These are phyloP conservation scores for Dinochytrium kinnereticum DNA, from an alignment of 371 early-diverging fungal species.

Conservation along the genomic window DNA sequence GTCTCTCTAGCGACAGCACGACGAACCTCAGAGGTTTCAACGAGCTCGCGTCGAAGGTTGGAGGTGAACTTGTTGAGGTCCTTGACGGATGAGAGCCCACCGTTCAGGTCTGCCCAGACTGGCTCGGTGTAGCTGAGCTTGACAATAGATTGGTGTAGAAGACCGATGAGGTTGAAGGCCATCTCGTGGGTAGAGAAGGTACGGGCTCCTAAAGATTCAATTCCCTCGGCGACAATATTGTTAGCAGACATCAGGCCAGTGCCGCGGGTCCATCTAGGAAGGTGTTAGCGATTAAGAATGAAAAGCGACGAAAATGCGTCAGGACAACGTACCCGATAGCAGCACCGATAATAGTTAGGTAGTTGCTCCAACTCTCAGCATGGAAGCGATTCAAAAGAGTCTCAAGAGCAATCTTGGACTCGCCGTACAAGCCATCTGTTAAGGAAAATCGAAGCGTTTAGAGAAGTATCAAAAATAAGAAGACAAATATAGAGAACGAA, in stretches of 20 bases:
- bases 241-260: conserved; percentile 94
- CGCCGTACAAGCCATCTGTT: conserved; percentile 89
- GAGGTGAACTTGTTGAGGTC: conserved; percentile 79
- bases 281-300: background rate
- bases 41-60: conserved; percentile 76
- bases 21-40: conserved; percentile 85
- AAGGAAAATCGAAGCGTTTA: background rate
- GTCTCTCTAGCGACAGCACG: conserved; percentile 83
- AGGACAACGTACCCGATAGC: conserved; percentile 74
- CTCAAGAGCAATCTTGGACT: conserved; percentile 93
- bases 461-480: background rate
- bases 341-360: conserved; percentile 89
- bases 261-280: conserved; percentile 87
- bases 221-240: conserved; percentile 90
- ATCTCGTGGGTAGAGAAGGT: conserved; percentile 94
- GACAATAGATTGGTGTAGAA: conserved; percentile 86
- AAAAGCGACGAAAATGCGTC: background rate
- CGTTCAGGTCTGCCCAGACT: conserved; percentile 93
- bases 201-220: conserved; percentile 89
- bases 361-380: conserved; percentile 89
- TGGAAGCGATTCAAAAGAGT: conserved; percentile 92
- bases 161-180: conserved; percentile 93
- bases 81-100: conserved; percentile 85
- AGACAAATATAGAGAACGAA: too few relatives aligned
- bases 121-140: conserved; percentile 81